Evolutionary conservation across 768 basidiomycete species (phyloP).

Genomic region (Zangia roseola): DNA sequence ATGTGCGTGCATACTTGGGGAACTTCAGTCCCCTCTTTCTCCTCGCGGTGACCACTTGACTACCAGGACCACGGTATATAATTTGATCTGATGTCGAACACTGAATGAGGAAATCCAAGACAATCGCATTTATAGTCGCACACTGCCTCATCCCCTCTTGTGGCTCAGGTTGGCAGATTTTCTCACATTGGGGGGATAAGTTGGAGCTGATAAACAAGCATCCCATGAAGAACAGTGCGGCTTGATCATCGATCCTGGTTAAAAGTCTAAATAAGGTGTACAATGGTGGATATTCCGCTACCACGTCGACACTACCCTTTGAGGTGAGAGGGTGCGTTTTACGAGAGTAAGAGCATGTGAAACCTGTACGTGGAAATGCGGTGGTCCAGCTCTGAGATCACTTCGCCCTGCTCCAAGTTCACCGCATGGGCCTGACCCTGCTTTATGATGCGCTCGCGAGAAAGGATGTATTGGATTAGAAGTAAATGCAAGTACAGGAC

Average conservation of each 20-base stretch:
- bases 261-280: slow-evolving; percentile 26
- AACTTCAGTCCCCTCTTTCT: slow-evolving; percentile 18
- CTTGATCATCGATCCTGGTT: slow-evolving; percentile 18
- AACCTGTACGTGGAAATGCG: slow-evolving; percentile 9
- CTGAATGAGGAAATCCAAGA: slow-evolving; percentile 20
- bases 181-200: slow-evolving; percentile 22
- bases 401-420: slow-evolving; percentile 6
- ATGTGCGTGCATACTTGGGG: slow-evolving; percentile 2
- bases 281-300: not conserved
- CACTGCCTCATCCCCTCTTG: slow-evolving; percentile 21
- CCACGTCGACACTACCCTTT: slow-evolving; percentile 19
- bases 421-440: slow-evolving; percentile 10
- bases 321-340: not conserved
- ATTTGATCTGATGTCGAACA: slow-evolving; percentile 4
- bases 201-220: slow-evolving; percentile 4
- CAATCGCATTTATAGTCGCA: slow-evolving; percentile 20
- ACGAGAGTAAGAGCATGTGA: slow-evolving; percentile 9
- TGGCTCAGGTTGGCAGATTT: slow-evolving; percentile 1
- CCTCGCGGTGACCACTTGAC: slow-evolving; percentile 17
- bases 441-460: not conserved
- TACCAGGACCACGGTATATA: slow-evolving; percentile 7
- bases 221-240: slow-evolving; percentile 10
- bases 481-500: slow-evolving; percentile 18
- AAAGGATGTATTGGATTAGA: slow-evolving; percentile 15
- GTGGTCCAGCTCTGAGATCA: not conserved